phyloP scores from a whole-genome alignment of 805 yeast genomes.

The Wickerhamomyces chaumierensis region DNA sequence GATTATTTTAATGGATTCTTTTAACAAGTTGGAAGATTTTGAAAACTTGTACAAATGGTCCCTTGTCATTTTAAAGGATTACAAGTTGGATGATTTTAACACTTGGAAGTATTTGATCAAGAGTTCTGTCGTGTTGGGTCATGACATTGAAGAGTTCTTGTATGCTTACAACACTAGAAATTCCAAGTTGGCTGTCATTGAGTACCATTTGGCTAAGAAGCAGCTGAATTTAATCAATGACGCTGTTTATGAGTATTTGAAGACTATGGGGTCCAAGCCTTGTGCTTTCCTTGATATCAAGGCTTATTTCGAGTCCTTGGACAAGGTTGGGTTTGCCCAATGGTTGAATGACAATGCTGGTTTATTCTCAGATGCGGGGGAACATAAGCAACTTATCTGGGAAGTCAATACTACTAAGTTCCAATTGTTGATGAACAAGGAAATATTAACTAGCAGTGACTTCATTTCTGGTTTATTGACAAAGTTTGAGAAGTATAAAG shows the following conservation, averaged over 20 bases:
- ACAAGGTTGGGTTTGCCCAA: slow-evolving; percentile 6
- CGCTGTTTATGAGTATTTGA: slow-evolving; percentile 26
- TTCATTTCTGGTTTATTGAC: slow-evolving; percentile 23
- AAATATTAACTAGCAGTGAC: slow-evolving; percentile 11
- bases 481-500: slow-evolving; percentile 28
- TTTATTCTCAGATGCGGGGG: slow-evolving; percentile 3
- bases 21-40: slow-evolving; percentile 33
- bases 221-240: slow-evolving; percentile 15
- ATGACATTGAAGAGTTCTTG: slow-evolving; percentile 24
- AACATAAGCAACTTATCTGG: slow-evolving; percentile 16
- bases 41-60: slow-evolving; percentile 30
- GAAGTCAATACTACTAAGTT: slow-evolving; percentile 39
- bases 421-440: slow-evolving; percentile 21
- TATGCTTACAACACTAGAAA: slow-evolving; percentile 36
- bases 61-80: slow-evolving; percentile 28
- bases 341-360: slow-evolving; percentile 17
- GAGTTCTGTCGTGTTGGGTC: slow-evolving; percentile 28
- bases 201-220: slow-evolving; percentile 22
- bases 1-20: slow-evolving; percentile 36
- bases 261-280: slow-evolving; percentile 38
- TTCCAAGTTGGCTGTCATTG: slow-evolving; percentile 40
- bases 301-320: slow-evolving; percentile 15
- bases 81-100: slow-evolving; percentile 61
- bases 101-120: slow-evolving; percentile 53
- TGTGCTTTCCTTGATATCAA: slow-evolving; percentile 58